These are phyloP conservation scores for Dictyostelium citrinum DNA, from an alignment of 78 protist genomes.

Conservation along the genomic window DNA sequence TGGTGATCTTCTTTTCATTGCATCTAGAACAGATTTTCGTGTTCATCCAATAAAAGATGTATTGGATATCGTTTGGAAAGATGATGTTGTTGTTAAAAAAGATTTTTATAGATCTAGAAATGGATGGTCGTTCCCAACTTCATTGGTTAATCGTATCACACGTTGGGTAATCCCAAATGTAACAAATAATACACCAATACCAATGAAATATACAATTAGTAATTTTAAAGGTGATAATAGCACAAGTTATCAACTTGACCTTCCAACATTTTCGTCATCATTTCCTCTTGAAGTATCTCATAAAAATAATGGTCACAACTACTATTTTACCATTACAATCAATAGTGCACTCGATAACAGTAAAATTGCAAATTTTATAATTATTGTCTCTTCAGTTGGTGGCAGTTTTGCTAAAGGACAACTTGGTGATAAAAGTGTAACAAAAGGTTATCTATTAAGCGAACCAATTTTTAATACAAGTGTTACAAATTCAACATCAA, in stretches of 20 bases:
- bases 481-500: neutral
- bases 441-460: neutral
- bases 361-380: neutral
- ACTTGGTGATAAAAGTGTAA: neutral
- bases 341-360: neutral
- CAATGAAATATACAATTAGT: neutral
- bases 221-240: neutral
- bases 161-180: neutral
- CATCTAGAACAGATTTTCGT: neutral
- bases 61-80: neutral
- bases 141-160: neutral
- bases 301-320: neutral
- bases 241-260: neutral
- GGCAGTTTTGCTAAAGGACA: neutral
- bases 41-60: neutral
- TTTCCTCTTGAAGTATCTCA: neutral
- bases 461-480: neutral
- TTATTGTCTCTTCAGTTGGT: neutral
- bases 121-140: conserved; percentile 27
- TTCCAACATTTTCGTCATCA: neutral
- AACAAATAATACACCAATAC: neutral
- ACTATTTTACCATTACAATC: neutral
- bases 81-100: neutral
- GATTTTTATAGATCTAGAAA: neutral
- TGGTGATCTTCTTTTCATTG: neutral